Evolutionary conservation across 2,329 filamentous ascomycete species (phyloP), one percentile per base, ranked within the genome.

Genomic region (Xylogone sp.): DNA sequence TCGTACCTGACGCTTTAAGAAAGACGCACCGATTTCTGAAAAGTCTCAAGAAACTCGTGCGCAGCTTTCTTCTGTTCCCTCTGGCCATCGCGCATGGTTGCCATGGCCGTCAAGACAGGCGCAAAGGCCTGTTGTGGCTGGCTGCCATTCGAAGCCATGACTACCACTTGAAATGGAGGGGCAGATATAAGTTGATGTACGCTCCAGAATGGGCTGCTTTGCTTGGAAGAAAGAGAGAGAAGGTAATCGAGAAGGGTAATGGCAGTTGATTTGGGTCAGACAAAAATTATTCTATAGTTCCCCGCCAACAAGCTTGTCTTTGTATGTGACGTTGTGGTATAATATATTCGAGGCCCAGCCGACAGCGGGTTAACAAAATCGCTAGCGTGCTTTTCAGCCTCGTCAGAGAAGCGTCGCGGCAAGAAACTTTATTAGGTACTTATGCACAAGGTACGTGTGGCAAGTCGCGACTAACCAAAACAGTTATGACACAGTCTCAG

Each of bases 21-120:
- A n/a, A n/a, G 53, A 81, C 87, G 61, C 72, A 96, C 93, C 70
- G 94, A 97, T 83, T 99, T 99, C 81, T 99, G 94, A 73, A 97
- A 99, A 62, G 84, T 86, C 73, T 96, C 89, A 54, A 99, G 79
- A 69, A 87, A 99, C 68, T 93, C 85, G 68, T 97, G 92, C 54
- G 90, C 92, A 70, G 91, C 87, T 69, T 87, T 86, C 77, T 97
- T 97, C 67, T 88, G 83, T 59, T 87, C 81, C 65, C 87, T 82
- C 66, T 93, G 84, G 60, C 84, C 87, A 72, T 87, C 88, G 68
- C 91, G 86, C 92, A 99, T 96, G 57, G 92, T 94, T 67, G 86
- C 82, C 72, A 97, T 86, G 57, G 93, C 94, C 61, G 87, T 84
- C 63, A 97, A 79, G 62, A 99, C 90, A 66, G 90, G 88, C 72